Conservation (phyloP, 164 flowering plant genomes). For the Malania oleifera region DNA sequence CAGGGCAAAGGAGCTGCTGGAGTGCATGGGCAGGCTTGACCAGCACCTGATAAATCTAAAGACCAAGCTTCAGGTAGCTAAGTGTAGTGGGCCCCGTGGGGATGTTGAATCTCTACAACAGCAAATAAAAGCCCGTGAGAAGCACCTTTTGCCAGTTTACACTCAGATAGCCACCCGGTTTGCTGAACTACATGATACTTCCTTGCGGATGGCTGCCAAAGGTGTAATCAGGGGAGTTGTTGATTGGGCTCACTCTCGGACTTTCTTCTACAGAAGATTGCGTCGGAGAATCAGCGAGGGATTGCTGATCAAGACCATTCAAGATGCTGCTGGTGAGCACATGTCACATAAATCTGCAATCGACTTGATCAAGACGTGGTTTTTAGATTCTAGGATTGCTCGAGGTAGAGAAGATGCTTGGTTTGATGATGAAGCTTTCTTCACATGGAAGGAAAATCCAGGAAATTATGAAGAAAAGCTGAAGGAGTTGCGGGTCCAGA, state of each 20-base stretch:
- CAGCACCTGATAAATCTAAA: constrained; percentile 56
- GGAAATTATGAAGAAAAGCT: constrained; percentile 61
- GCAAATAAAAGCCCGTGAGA: constrained; percentile 76
- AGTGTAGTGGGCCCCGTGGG: constrained; percentile 20
- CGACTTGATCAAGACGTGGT: constrained; percentile 72
- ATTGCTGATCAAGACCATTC: constrained; percentile 50
- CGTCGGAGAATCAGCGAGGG: constrained; percentile 67
- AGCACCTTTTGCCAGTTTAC: constrained; percentile 79
- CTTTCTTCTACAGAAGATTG: constrained; percentile 80
- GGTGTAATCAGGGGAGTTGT: constrained; percentile 80
- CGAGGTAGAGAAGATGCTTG: constrained; percentile 47
- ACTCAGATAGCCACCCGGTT: constrained; percentile 94
- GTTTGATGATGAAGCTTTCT: constrained; percentile 77
- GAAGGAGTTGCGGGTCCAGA: constrained; percentile 70
- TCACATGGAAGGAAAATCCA: constrained; percentile 67
- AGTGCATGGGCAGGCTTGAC: constrained; percentile 95
- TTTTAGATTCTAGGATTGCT: constrained; percentile 38
- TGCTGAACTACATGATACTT: constrained; percentile 94
- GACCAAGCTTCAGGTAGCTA: constrained; percentile 57
- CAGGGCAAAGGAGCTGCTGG: constrained; percentile 67
- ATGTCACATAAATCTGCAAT: constrained; percentile 56
- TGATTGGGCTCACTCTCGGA: constrained; percentile 66
- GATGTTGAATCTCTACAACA: constrained; percentile 45
- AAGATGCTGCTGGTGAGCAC: constrained; percentile 77
- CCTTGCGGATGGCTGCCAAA: constrained; percentile 96